Evolutionary conservation across 768 basidiomycete genomes (phyloP), one percentile per base, ranked within the genome.

Genomic region (Boletus tomentosulus): DNA sequence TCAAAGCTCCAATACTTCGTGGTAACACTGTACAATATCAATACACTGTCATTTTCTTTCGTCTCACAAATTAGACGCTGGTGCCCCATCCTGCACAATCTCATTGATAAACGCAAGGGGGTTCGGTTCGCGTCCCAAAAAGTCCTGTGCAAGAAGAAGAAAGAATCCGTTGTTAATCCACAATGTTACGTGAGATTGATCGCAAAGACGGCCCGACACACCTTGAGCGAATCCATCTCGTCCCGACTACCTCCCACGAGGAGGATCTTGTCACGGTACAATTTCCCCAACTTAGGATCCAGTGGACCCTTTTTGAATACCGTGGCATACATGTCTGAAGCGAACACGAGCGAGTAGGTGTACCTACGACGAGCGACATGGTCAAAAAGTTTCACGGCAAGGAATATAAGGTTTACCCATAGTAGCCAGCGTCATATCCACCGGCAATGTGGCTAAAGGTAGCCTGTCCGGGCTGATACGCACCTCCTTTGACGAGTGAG

Each of bases 261-360:
- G n/a, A 95, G 76, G 56, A 95, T 92, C 67, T 84, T 84, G 57
- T 87, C 78, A 3, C 90, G 80, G 66, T 94, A 95, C 27, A 69
- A 72, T 57, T 77, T 73, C 5, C 92, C 90, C 16, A 81, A 79
- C 27, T 68, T 72, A 0, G 87, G 82, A 63, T 86, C 82, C 53
- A 94, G 75, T 22, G 90, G 91, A 61, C 88, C 86, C 30, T 76
- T 74, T 63, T 88, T 85, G 75, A 94, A 94, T n/a, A 93, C 80
- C 2, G 89, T 86, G 25, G 80, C 69, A 57, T 79, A 83, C 80
- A 81, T 82, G 68, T 83, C 83, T 30, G 76, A 68, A 0, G 81
- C 78, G 62, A 82, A 83, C 30, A 80, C 79, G 16, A 89, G 77
- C 15, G 86, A 89, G 60, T 89, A 93, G 4, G 84, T 86, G 71